These are phyloP conservation scores for Elongisporangium prolatum DNA, from an alignment of 352 stramenopile species.

Conservation along the genomic window DNA sequence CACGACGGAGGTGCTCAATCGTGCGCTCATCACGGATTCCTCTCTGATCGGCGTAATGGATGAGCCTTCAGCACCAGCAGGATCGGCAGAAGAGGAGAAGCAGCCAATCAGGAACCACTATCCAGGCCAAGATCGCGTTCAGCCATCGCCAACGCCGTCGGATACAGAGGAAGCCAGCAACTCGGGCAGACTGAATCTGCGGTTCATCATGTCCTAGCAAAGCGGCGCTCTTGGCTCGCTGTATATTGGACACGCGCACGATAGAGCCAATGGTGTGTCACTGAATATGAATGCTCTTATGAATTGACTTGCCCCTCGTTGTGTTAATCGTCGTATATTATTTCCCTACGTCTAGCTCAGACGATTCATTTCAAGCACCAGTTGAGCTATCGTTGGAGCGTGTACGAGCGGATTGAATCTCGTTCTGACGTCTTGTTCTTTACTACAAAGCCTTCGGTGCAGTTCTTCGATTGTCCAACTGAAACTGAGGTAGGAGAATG, in stretches of 20 bases:
- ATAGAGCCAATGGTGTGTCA: background rate
- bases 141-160: background rate
- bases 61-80: background rate
- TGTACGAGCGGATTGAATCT: no score
- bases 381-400: no score
- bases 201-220: constrained; percentile 15
- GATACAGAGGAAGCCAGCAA: background rate
- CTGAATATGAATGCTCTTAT: background rate
- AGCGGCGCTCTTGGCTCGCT: background rate
- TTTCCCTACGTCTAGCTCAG: background rate
- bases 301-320: background rate
- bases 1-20: constrained; percentile 27
- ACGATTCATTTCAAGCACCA: background rate
- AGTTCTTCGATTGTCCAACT: no score
- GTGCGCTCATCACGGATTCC: constrained; percentile 29
- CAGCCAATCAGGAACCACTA: background rate
- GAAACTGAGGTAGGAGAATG: no score
- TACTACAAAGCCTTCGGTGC: no score
- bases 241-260: background rate
- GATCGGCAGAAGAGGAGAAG: constrained; percentile 5
- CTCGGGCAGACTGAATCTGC: constrained; percentile 1
- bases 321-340: background rate
- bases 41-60: constrained; percentile 9
- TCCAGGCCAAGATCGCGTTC: background rate
- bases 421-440: no score